Percentiles rank a stretch among this genome's conserved stretches.
Conservation (phyloP, 768 basidiomycete species). For the Suillus paluster region DNA sequence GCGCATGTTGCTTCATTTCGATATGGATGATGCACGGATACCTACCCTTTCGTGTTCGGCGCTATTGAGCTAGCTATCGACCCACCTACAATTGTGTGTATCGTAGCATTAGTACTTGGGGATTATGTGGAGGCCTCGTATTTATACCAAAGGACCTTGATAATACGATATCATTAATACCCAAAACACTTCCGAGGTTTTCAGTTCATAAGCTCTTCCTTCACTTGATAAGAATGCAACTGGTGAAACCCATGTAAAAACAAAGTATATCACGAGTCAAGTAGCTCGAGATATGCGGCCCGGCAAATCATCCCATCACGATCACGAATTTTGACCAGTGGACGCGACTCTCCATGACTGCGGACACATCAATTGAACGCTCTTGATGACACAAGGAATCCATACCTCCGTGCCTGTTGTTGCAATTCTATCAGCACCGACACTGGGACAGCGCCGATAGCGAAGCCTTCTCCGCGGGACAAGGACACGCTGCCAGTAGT, state of each 20-base stretch:
- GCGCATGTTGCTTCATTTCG: slow-evolving; percentile 4
- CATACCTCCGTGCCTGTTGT: slow-evolving; percentile 51
- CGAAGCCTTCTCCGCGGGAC: slow-evolving; percentile 75
- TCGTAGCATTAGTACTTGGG: background rate
- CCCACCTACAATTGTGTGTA: background rate
- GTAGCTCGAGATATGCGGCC: slow-evolving; percentile 48
- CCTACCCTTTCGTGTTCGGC: background rate
- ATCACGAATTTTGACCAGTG: slow-evolving; percentile 70
- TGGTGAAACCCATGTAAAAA: background rate
- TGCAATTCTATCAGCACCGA: slow-evolving; percentile 52
- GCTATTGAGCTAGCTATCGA: background rate
- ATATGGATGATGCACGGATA: background rate
- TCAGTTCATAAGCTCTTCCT: background rate
- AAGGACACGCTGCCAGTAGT: slow-evolving; percentile 87
- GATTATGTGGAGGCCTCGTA: background rate
- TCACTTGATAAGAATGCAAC: background rate
- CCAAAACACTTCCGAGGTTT: too few relatives aligned
- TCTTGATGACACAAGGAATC: background rate
- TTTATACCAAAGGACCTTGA: background rate
- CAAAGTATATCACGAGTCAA: slow-evolving; percentile 27
- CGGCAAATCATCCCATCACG: slow-evolving; percentile 58
- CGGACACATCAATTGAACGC: background rate
- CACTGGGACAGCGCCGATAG: slow-evolving; percentile 74
- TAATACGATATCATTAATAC: background rate
- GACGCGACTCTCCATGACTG: slow-evolving; percentile 32